A percentile compares a stretch with the other conserved stretches of the same genome.
These are phyloP conservation scores for Cichorium intybus DNA, from an alignment of 140 eudicot species.

Conservation along the genomic window DNA sequence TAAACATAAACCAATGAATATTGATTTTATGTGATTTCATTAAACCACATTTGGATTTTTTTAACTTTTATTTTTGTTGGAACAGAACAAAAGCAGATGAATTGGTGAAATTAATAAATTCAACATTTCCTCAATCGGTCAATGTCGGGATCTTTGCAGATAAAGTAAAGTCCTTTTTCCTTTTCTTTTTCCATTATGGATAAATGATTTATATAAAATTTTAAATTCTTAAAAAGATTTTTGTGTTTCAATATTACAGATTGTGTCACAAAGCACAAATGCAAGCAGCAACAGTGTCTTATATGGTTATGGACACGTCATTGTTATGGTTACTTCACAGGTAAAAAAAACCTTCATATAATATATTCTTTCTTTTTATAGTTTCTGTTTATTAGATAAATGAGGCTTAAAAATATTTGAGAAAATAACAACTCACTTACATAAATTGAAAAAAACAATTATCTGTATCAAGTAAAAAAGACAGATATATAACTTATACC, in stretches of 20 bases:
- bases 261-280: conserved; percentile 46
- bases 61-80: conserved; percentile 9
- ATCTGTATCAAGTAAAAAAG: not conserved
- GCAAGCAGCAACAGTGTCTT: conserved; percentile 38
- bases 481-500: too few relatives aligned
- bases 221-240: conserved; percentile 10
- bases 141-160: conserved; percentile 67
- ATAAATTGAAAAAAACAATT: too few relatives aligned
- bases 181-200: not conserved
- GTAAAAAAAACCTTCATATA: conserved; percentile 39
- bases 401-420: not conserved
- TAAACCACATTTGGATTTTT: not conserved
- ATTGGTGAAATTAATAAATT: conserved; percentile 46
- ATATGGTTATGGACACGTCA: conserved; percentile 71
- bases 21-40: not conserved
- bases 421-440: too few relatives aligned
- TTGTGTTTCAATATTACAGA: conserved; percentile 42
- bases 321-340: conserved; percentile 80
- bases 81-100: conserved; percentile 64
- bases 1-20: not conserved
- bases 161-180: conserved; percentile 46
- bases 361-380: conserved; percentile 2
- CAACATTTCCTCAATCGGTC: conserved; percentile 60
- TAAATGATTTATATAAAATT: not conserved
- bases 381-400: too few relatives aligned